phyloP scores from a whole-genome alignment of 1,139 yeast species.

The Saccharomycopsis phalli region DNA sequence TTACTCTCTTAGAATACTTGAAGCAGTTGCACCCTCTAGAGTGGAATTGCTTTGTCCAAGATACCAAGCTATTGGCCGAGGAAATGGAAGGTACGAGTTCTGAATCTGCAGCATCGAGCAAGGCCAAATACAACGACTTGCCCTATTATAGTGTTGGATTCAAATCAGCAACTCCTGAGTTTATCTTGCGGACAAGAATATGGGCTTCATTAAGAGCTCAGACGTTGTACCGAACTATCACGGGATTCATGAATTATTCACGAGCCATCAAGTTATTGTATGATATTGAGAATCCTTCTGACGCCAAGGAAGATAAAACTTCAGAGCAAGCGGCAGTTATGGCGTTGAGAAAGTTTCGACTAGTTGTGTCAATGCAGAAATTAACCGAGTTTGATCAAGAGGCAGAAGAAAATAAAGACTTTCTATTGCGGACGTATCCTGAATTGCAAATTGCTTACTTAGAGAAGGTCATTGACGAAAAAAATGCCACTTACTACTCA shows the following conservation, averaged over 20 bases:
- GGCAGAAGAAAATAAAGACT: constrained; percentile 48
- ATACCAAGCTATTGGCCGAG: constrained; percentile 39
- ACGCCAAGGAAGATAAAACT: constrained; percentile 25
- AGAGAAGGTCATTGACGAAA: constrained; percentile 33
- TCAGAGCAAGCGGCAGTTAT: constrained; percentile 37
- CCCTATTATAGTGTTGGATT: constrained; percentile 71
- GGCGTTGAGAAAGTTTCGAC: constrained; percentile 53
- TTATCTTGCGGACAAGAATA: constrained; percentile 57
- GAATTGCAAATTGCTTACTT: constrained; percentile 51
- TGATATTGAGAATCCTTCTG: constrained; percentile 51
- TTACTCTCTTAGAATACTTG: constrained; percentile 66
- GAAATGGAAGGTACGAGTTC: constrained; percentile 22
- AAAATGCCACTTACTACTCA: constrained; percentile 43
- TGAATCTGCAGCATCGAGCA: constrained; percentile 14
- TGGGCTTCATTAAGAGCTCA: constrained; percentile 81
- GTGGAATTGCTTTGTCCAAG: constrained; percentile 70
- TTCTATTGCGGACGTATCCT: constrained; percentile 55
- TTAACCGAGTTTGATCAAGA: constrained; percentile 40
- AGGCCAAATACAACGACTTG: constrained; percentile 36
- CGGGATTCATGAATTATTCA: constrained; percentile 67
- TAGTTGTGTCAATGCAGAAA: constrained; percentile 68
- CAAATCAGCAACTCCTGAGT: constrained; percentile 51
- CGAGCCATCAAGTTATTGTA: constrained; percentile 60
- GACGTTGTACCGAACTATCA: constrained; percentile 66
- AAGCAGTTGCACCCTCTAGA: constrained; percentile 61